Evolutionary conservation across 139 green algal species (phyloP).

Genomic region (Klebsormidium nitens): DNA sequence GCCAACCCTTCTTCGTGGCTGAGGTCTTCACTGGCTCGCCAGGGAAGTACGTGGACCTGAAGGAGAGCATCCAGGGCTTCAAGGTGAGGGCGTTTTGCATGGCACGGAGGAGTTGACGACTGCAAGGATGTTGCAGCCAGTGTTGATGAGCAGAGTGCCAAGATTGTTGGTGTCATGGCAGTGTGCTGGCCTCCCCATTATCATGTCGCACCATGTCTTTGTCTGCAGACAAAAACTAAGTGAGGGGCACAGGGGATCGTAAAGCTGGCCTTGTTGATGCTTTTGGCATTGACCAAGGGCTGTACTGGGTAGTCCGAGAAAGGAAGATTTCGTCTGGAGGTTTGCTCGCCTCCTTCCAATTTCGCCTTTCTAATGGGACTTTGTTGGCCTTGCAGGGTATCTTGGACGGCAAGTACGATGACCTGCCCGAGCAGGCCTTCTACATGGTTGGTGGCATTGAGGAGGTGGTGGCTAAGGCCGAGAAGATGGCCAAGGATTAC

Average conservation of each 20-base stretch:
- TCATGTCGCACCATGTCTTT: too few relatives aligned
- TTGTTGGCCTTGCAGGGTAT: constrained; percentile 47
- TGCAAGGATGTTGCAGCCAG: too few relatives aligned
- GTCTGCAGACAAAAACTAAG: too few relatives aligned
- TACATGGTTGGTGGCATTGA: constrained; percentile 98
- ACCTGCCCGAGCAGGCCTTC: constrained; percentile 98
- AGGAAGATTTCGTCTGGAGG: too few relatives aligned
- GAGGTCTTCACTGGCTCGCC: constrained; percentile 98
- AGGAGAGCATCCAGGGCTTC: constrained; percentile 92
- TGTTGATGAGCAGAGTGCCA: too few relatives aligned
- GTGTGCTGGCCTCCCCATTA: too few relatives aligned
- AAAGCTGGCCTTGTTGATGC: too few relatives aligned
- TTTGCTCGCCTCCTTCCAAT: too few relatives aligned
- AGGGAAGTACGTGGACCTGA: constrained; percentile 94
- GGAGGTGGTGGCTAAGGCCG: constrained; percentile 80
- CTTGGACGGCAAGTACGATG: constrained; percentile 93
- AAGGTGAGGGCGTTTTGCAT: constrained; percentile 41
- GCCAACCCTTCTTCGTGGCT: constrained; percentile 96
- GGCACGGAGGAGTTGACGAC: not conserved
- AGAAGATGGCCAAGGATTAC: constrained; percentile 65
- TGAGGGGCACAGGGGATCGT: too few relatives aligned
- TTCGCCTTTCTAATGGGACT: not conserved
- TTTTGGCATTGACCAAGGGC: too few relatives aligned
- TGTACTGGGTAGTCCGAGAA: too few relatives aligned
- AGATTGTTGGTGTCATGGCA: too few relatives aligned